A percentile compares a stretch with the other conserved stretches of the same genome.
These are phyloP conservation scores for Aspergillus sp. DNA, from an alignment of 2,329 filamentous ascomycete species.

Conservation along the genomic window DNA sequence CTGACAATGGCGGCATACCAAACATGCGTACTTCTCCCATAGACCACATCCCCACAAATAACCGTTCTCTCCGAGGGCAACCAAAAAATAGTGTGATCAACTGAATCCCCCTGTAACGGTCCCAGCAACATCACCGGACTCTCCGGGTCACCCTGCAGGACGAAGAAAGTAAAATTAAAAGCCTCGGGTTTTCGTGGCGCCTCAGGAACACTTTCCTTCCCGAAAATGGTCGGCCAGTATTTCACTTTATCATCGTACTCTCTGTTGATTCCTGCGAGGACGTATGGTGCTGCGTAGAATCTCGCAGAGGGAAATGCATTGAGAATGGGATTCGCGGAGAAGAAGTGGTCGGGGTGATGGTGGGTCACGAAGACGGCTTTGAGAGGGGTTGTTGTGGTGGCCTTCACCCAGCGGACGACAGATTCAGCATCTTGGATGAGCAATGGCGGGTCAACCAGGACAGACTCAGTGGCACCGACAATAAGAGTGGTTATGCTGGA, in stretches of 20 bases:
- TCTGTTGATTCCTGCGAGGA: slow-evolving; percentile 26
- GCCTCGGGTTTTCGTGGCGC: slow-evolving; percentile 19
- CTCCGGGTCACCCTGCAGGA: slow-evolving; percentile 17
- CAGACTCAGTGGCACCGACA: slow-evolving; percentile 10
- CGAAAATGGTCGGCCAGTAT: slow-evolving; percentile 24
- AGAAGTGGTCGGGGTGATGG: slow-evolving; percentile 31
- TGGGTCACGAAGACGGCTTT: slow-evolving; percentile 29
- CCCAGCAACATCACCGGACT: slow-evolving; percentile 23
- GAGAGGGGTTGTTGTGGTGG: slow-evolving; percentile 16
- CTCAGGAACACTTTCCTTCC: slow-evolving; percentile 21
- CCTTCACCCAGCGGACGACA: slow-evolving; percentile 21
- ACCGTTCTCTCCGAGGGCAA: slow-evolving; percentile 19
- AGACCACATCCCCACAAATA: slow-evolving; percentile 24
- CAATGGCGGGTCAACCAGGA: slow-evolving; percentile 27
- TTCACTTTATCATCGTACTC: slow-evolving; percentile 29
- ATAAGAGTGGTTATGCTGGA: slow-evolving; percentile 23
- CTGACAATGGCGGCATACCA: slow-evolving; percentile 11
- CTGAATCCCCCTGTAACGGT: slow-evolving; percentile 25
- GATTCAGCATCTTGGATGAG: slow-evolving; percentile 24
- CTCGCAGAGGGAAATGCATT: slow-evolving; percentile 18
- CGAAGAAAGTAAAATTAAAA: slow-evolving; percentile 23
- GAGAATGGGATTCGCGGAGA: slow-evolving; percentile 25
- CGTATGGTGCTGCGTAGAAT: slow-evolving; percentile 19
- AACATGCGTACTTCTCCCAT: slow-evolving; percentile 26
- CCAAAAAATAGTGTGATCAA: slow-evolving; percentile 27